phyloP scores from a whole-genome alignment of 1,284 basidiomycete genomes.

The Ganoderma sp. region DNA sequence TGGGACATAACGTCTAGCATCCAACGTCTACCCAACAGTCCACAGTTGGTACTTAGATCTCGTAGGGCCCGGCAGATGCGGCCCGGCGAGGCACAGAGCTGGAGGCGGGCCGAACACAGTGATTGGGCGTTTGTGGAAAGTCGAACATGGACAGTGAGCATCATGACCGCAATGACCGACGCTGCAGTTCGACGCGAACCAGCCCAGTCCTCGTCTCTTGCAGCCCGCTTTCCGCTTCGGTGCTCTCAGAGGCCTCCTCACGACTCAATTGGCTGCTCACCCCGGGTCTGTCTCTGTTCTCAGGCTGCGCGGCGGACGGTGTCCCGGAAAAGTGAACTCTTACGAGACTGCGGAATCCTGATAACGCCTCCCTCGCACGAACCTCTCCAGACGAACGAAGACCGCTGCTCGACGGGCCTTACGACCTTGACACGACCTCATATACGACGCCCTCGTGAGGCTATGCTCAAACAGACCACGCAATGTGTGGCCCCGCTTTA shows the following conservation, averaged over 20 bases:
- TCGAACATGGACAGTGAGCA: background rate
- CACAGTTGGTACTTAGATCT: background rate
- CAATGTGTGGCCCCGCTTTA: constrained; percentile 30
- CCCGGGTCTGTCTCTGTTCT: constrained; percentile 3
- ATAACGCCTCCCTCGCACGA: background rate
- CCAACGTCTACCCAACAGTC: background rate
- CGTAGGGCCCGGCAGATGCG: background rate
- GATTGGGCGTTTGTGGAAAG: constrained; percentile 6
- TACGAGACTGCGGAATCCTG: constrained; percentile 5
- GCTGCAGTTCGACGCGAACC: background rate
- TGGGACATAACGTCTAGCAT: background rate
- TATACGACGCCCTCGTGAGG: constrained; percentile 14
- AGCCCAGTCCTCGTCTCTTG: background rate
- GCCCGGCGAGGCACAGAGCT: constrained; percentile 3
- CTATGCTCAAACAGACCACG: constrained; percentile 16
- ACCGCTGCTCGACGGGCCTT: constrained; percentile 3
- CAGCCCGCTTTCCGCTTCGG: background rate
- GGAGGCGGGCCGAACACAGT: background rate
- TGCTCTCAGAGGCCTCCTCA: background rate
- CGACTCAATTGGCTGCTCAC: constrained; percentile 1
- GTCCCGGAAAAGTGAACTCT: background rate
- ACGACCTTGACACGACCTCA: constrained; percentile 11
- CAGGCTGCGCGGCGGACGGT: background rate
- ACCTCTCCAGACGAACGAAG: background rate
- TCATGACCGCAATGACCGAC: constrained; percentile 1